phyloP scores from a whole-genome alignment of 495 filamentous ascomycete genomes.

The Tuber indicum region DNA sequence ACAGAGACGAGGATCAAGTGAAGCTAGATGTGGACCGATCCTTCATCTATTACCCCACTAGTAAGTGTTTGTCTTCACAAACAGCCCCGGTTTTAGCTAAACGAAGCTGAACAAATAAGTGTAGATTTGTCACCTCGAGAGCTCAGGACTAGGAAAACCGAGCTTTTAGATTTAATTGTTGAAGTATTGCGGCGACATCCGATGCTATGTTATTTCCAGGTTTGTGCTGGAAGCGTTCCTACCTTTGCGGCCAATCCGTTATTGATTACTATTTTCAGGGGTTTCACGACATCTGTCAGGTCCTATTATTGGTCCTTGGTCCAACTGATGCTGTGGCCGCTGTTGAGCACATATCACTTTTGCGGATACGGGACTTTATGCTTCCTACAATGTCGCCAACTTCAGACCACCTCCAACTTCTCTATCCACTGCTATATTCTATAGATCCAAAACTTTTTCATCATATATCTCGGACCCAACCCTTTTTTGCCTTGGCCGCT shows the following conservation, averaged over 20 bases:
- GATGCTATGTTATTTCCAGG: slow-evolving; percentile 87
- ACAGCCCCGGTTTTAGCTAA: slow-evolving; percentile 39
- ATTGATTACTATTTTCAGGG: slow-evolving; percentile 46
- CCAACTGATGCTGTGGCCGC: slow-evolving; percentile 49
- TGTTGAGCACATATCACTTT: slow-evolving; percentile 70
- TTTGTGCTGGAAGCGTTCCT: slow-evolving; percentile 13
- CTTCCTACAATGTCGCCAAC: slow-evolving; percentile 78
- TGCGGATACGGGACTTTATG: slow-evolving; percentile 96
- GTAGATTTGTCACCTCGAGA: slow-evolving; percentile 44
- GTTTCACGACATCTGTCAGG: slow-evolving; percentile 97
- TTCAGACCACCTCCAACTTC: slow-evolving; percentile 70
- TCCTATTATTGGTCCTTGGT: slow-evolving; percentile 80
- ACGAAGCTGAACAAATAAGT: slow-evolving; percentile 41
- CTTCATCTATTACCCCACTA: slow-evolving; percentile 92
- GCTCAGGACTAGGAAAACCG: slow-evolving; percentile 48
- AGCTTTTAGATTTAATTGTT: slow-evolving; percentile 42
- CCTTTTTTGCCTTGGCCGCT: slow-evolving; percentile 85
- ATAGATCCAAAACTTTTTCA: slow-evolving; percentile 60
- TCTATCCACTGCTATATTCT: slow-evolving; percentile 68
- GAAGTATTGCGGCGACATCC: slow-evolving; percentile 59
- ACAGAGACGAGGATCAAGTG: slow-evolving; percentile 48
- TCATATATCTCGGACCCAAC: slow-evolving; percentile 70
- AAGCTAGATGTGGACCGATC: slow-evolving; percentile 85
- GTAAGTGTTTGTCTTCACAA: slow-evolving; percentile 49
- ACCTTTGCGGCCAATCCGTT: background rate